A percentile compares a stretch with the other conserved stretches of the same genome.
Conservation (phyloP, 148 eudicot species). For the Silene latifolia region DNA sequence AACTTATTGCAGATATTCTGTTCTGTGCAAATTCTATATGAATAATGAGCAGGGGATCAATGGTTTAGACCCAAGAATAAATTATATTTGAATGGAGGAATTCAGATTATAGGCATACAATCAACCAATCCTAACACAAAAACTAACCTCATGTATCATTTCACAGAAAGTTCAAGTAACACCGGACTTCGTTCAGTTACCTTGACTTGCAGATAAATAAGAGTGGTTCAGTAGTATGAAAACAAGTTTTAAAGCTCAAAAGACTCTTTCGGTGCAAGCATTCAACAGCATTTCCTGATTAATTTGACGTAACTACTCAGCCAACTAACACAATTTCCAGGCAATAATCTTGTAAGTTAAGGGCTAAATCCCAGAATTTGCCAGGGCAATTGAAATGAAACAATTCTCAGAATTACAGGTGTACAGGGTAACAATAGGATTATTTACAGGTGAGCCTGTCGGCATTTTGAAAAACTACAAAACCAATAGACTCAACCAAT, state of each 20-base stretch:
- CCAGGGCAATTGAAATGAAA: not conserved
- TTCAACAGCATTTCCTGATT: not conserved
- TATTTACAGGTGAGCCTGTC: not conserved
- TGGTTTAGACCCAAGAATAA: not conserved
- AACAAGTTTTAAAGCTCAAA: not conserved
- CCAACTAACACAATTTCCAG: not conserved
- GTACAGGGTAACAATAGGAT: not conserved
- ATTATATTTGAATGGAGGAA: not conserved
- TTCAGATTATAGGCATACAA: not conserved
- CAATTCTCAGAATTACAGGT: not conserved
- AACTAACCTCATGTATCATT: not conserved
- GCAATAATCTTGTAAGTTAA: not conserved
- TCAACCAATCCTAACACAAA: not conserved
- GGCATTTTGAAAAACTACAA: not conserved
- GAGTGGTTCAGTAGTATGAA: not conserved
- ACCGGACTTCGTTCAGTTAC: no score
- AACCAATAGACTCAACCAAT: not conserved
- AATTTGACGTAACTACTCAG: not conserved
- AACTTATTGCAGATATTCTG: not conserved
- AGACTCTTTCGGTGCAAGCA: not conserved
- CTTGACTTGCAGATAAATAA: no score
- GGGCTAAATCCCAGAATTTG: not conserved
- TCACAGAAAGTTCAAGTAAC: not conserved
- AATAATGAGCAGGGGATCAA: not conserved
- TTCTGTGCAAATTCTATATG: not conserved